These are phyloP conservation scores for Deuterostichococcus epilithicus DNA, from an alignment of 139 green algal genomes.

Conservation along the genomic window DNA sequence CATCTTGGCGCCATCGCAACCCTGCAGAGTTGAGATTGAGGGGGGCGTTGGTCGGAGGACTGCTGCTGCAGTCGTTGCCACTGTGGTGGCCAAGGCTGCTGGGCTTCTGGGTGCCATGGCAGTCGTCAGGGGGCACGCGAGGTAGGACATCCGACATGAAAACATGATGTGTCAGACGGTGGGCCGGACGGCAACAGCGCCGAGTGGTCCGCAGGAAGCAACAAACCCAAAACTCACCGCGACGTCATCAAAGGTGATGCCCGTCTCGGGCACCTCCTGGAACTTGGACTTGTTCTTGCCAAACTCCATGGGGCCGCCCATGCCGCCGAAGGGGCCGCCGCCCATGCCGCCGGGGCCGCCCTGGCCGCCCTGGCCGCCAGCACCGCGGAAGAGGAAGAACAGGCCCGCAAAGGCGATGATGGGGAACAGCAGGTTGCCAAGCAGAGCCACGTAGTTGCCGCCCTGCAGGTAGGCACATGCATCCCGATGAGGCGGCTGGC, in stretches of 20 bases:
- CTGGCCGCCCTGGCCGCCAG: conserved; percentile 26
- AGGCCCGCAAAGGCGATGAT: conserved; percentile 96
- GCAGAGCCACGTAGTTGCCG: conserved; percentile 90
- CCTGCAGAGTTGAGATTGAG: conserved; percentile 31
- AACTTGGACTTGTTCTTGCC: conserved; percentile 97
- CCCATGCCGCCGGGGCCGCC: conserved; percentile 23
- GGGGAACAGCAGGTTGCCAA: conserved; percentile 99
- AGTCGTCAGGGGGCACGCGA: too few relatives aligned
- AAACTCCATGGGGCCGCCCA: conserved; percentile 98
- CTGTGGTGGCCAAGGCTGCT: too few relatives aligned
- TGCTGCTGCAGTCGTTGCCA: too few relatives aligned
- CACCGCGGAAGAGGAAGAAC: conserved; percentile 92
- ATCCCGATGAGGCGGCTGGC: too few relatives aligned
- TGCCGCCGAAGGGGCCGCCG: conserved; percentile 49
- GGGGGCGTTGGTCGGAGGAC: too few relatives aligned
- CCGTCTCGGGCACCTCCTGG: conserved; percentile 98
- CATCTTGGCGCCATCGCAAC: conserved; percentile 93
- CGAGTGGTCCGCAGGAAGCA: not conserved
- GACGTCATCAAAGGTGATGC: conserved; percentile 95
- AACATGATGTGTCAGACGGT: conserved; percentile 1
- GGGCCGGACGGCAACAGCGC: not conserved
- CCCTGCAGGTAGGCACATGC: too few relatives aligned
- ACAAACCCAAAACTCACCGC: conserved; percentile 51
- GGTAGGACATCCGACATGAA: not conserved
- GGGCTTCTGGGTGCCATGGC: too few relatives aligned